Evolutionary conservation across 768 basidiomycete genomes (phyloP).

Genomic region (Neoboletus brunneissimus): DNA sequence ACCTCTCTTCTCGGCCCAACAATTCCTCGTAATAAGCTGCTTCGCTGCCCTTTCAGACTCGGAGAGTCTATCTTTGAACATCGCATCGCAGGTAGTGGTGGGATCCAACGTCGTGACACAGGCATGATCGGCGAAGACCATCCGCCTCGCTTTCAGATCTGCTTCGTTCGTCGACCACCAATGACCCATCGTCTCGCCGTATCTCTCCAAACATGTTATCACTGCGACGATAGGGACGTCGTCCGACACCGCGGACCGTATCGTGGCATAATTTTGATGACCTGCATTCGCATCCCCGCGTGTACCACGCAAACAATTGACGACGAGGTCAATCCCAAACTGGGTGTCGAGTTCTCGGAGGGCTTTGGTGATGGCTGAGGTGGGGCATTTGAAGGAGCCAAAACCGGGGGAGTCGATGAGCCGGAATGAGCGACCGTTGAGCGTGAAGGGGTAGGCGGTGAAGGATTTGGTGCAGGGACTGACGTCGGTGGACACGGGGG

Average conservation of each 20-base stretch:
- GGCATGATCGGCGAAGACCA: conserved; percentile 37
- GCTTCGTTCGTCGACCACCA: conserved; percentile 42
- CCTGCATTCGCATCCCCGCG: conserved; percentile 30
- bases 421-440: conserved; percentile 28
- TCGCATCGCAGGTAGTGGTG: conserved; percentile 11
- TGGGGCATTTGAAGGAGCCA: conserved; percentile 28
- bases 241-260: conserved; percentile 29
- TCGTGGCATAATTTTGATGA: conserved; percentile 25
- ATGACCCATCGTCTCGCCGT: conserved; percentile 29
- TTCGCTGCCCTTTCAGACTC: conserved; percentile 22
- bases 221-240: conserved; percentile 33
- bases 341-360: conserved; percentile 29
- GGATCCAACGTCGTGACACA: conserved; percentile 38
- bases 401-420: conserved; percentile 32
- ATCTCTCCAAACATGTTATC: conserved; percentile 32
- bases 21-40: conserved; percentile 26
- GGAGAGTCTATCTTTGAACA: conserved; percentile 24
- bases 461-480: conserved; percentile 27
- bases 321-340: conserved; percentile 28
- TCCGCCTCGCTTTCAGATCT: conserved; percentile 32
- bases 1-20: conserved; percentile 26
- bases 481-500: conserved; percentile 28
- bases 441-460: conserved; percentile 23
- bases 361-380: conserved; percentile 22
- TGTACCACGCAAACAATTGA: conserved; percentile 28